These are phyloP conservation scores for Phytophthora hibernalis DNA, from an alignment of 352 stramenopile genomes.

Conservation along the genomic window DNA sequence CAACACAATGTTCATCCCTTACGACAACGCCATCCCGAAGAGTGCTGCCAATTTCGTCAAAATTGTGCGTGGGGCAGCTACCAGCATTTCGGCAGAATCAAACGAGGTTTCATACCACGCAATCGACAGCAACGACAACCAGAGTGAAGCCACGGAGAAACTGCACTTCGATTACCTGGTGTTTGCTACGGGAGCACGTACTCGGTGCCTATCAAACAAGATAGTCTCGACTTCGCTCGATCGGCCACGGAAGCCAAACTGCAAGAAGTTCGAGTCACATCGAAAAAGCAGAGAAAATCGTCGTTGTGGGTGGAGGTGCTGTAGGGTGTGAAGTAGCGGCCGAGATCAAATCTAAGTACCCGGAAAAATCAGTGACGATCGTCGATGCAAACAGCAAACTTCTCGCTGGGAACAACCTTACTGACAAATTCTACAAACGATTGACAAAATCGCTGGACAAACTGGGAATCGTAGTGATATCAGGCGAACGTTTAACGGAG, in stretches of 20 bases:
- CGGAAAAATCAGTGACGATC: conserved; percentile 42
- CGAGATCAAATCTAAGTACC: conserved; percentile 45
- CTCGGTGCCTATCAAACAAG: conserved; percentile 40
- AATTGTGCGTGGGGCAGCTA: conserved; percentile 33
- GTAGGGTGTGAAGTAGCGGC: conserved; percentile 47
- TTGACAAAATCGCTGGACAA: conserved; percentile 27
- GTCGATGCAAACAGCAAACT: conserved; percentile 35
- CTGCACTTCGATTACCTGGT: conserved; percentile 51
- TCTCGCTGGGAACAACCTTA: conserved; percentile 27
- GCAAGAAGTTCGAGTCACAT: conserved; percentile 35
- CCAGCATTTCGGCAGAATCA: conserved; percentile 28
- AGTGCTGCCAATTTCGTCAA: conserved; percentile 24
- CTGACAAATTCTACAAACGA: conserved; percentile 27
- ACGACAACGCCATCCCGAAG: conserved; percentile 39
- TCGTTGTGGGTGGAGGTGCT: conserved; percentile 39
- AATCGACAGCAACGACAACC: conserved; percentile 30
- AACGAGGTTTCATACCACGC: conserved; percentile 34
- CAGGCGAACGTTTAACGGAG: conserved; percentile 35
- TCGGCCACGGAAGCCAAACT: conserved; percentile 34
- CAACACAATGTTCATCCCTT: conserved; percentile 48
- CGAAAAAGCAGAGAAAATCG: conserved; percentile 28
- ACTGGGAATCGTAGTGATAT: conserved; percentile 33
- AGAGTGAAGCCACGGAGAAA: conserved; percentile 17
- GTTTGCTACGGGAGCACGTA: conserved; percentile 48
- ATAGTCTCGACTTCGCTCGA: conserved; percentile 21